These are phyloP conservation scores for Capsicum pubescens DNA, from an alignment of 257 asterid species.

Conservation along the genomic window DNA sequence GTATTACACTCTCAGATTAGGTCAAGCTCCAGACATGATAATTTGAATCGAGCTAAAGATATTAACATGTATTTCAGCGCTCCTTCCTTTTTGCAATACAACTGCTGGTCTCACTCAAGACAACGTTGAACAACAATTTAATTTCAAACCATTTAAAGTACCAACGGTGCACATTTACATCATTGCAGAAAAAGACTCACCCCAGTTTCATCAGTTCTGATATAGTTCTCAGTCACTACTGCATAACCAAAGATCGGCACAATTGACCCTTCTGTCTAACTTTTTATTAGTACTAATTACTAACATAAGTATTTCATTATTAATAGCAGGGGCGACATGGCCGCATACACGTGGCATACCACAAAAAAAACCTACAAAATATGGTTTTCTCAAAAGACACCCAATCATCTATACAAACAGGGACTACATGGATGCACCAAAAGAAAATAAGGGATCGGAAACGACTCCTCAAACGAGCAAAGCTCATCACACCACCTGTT, in stretches of 20 bases:
- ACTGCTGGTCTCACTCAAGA: neutral
- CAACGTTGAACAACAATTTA: neutral
- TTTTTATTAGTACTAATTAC: neutral
- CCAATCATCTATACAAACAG: no score
- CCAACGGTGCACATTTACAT: neutral
- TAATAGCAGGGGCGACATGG: no score
- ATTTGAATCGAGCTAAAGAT: neutral
- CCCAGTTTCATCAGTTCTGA: neutral
- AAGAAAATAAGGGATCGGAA: no score
- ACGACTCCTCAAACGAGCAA: no score
- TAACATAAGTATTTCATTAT: no score
- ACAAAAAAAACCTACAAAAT: no score
- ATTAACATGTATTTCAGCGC: neutral
- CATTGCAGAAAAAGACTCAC: neutral
- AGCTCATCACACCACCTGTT: no score
- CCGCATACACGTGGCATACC: no score
- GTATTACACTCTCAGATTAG: neutral
- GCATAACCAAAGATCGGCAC: neutral
- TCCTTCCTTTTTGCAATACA: neutral
- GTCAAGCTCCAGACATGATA: neutral
- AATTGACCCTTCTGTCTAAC: neutral
- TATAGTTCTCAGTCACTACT: neutral
- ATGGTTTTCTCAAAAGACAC: no score
- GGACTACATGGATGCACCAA: no score
- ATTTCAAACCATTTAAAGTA: neutral